A percentile compares a stretch with the other conserved stretches of the same genome.
These are phyloP conservation scores for Porphyridium purpureum DNA, from an alignment of 23 red algal species.

Conservation along the genomic window DNA sequence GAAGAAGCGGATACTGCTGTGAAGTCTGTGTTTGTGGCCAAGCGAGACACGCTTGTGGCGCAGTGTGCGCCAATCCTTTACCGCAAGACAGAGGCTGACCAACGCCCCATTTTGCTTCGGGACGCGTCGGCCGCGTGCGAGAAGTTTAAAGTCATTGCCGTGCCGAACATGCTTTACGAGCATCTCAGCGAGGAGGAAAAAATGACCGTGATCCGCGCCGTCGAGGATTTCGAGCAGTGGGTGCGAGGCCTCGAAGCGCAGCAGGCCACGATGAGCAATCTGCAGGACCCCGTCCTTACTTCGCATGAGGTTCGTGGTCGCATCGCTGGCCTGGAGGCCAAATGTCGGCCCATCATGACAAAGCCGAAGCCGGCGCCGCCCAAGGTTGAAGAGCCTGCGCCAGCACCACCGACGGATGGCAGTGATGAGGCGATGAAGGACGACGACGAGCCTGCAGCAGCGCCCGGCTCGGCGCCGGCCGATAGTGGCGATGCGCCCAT, in stretches of 20 bases:
- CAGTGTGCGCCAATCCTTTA: slow-evolving; percentile 11
- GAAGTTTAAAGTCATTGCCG: background rate
- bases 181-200: background rate
- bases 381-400: background rate
- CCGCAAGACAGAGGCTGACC: slow-evolving; percentile 48
- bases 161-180: background rate
- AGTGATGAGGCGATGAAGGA: background rate
- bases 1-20: slow-evolving; percentile 55
- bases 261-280: background rate
- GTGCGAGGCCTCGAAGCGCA: background rate
- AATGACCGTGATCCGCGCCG: background rate
- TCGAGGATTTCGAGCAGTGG: background rate
- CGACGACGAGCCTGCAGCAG: background rate
- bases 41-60: slow-evolving; percentile 16
- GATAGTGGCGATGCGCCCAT: background rate
- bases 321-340: background rate
- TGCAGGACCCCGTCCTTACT: background rate
- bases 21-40: slow-evolving; percentile 61
- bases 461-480: background rate
- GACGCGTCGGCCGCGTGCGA: background rate
- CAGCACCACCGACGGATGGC: background rate
- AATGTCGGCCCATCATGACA: background rate
- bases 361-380: background rate
- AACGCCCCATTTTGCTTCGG: slow-evolving; percentile 11
- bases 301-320: no score